Evolutionary conservation across 2,329 filamentous ascomycete genomes (phyloP), one percentile per base, ranked within the genome.

Genomic region (Nothopassalora personata): DNA sequence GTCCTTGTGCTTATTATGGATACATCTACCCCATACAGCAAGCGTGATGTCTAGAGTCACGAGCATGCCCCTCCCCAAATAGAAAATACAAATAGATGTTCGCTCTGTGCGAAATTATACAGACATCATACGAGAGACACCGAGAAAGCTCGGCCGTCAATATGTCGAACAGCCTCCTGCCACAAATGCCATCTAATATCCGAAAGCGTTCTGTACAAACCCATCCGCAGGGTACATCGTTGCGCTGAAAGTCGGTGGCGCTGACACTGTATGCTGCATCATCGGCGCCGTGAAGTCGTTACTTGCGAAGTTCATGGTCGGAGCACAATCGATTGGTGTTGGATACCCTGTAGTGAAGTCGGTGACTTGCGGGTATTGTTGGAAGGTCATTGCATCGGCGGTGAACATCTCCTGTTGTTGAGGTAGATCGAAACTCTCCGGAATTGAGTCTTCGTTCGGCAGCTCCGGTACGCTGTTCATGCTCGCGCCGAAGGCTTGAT

Each of bases 261-360:
- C 63, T 3, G 66, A 66, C 3, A 63, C 58, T 5, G 56, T 60
- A 46, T 65, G 60, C 56, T 64, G 57, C 64, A 67, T 66, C 47
- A 61, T 50, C 3, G 61, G 61, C 11, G 64, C 62, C 1, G 18
- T 13, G 1, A 54, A 43, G n/a, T 54, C 48, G 28, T 43, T 47
- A 30, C 18, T 23, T 18, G 56, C 47, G 31, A 56, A 57, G 31
- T 48, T 54, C 46, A 59, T 50, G n/a, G 30, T 54, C 11, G 59
- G 27, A 5, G 46, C 43, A 28, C 57, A 46, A 28, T 67, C 64
- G 55, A 66, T 56, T 7, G 65, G 64, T 10, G 64, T 67, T 2
- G 66, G 60, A 27, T 64, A 66, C 27, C 64, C 64, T 47, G 58
- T 58, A 49, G 36, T 60, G 58, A 63, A 65, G 34, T 66, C 64